Base-by-base conservation (phyloP, 805 yeast genomes). In the Candida ipomoeae region DNA sequence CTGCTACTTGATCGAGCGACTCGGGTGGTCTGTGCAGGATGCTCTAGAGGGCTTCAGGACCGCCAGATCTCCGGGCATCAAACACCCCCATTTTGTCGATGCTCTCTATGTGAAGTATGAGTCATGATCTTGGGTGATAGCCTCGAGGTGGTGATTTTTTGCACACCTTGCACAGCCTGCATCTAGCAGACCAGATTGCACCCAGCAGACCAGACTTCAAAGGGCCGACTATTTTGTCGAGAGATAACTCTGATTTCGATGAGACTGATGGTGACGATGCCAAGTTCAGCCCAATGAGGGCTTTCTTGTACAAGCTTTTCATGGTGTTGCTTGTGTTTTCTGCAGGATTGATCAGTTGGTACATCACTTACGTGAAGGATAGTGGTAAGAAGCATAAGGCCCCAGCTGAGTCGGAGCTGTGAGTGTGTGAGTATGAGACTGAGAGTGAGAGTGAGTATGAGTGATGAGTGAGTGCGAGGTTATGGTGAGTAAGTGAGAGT, bases 291-390 rank as follows among this genome's bases (percentile, higher is more conserved):
- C 56, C 59, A 6, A 42, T 62, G 32, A 57, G 52, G 50, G 57
- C 66, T 15, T 58, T 54, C 14, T 56, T 61, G 41, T 57, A 62
- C 54, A 70, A 72, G 55, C 41, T 71, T 0, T 65, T 84, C 33
- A 82, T 89, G 75, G 88, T 87, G 2, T 52, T 73, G 0, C 68
- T 82, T 11, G 96, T 91, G 21, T 68, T 90, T 6, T 55, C 84
- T 3, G 83, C 94, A 1, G 98, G 98, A 5, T 69, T 91, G 50
- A 71, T 83, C n/a, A 96, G 97, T 26, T 92, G 96, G 96, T 83
- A 81, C 62, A 73, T 88, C 36, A 78, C 89, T 11, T 82, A 81
- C 62, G 66, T 74, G 55, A 71, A 69, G 37, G 74, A 78, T 48
- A 72, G 33, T 66, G 68, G 44, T 54, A 65, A 21, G 66, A 65